Percentiles rank a stretch among this genome's conserved stretches.
These are phyloP conservation scores for Trypethelium eluteriae DNA, from an alignment of 495 filamentous ascomycete species.

Conservation along the genomic window DNA sequence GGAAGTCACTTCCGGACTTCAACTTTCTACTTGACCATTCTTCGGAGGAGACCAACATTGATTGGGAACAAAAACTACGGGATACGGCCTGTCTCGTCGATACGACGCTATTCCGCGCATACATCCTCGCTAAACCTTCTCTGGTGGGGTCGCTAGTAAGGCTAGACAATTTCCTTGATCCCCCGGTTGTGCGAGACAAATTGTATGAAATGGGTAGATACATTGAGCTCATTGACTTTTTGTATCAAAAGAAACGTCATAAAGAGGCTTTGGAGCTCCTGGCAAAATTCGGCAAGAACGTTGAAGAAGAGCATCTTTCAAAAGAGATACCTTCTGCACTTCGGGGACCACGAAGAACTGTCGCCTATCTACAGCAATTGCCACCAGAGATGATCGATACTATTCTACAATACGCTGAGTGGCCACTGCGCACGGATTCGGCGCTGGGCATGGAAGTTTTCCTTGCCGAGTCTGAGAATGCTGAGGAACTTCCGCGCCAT, in stretches of 20 bases:
- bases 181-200: conserved; percentile 86
- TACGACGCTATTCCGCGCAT: conserved; percentile 85
- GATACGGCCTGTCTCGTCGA: conserved; percentile 77
- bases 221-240: conserved; percentile 91
- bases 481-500: conserved; percentile 75
- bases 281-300: conserved; percentile 63
- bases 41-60: conserved; percentile 44
- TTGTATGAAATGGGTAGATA: conserved; percentile 83
- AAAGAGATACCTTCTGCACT: conserved; percentile 58
- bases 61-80: conserved; percentile 61
- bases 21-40: conserved; percentile 37
- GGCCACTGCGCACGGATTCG: conserved; percentile 68
- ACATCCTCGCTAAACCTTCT: conserved; percentile 81
- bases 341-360: conserved; percentile 74
- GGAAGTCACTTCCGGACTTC: conserved; percentile 28
- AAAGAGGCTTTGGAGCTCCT: conserved; percentile 78
- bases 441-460: conserved; percentile 92
- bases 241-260: conserved; percentile 91
- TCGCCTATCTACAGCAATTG: conserved; percentile 83
- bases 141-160: conserved; percentile 87
- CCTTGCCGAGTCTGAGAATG: conserved; percentile 86
- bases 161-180: conserved; percentile 94
- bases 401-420: conserved; percentile 83
- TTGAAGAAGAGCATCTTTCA: conserved; percentile 52
- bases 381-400: conserved; percentile 82